Conservation (phyloP, 805 yeast genomes). For the Maudiozyma bulderi region DNA sequence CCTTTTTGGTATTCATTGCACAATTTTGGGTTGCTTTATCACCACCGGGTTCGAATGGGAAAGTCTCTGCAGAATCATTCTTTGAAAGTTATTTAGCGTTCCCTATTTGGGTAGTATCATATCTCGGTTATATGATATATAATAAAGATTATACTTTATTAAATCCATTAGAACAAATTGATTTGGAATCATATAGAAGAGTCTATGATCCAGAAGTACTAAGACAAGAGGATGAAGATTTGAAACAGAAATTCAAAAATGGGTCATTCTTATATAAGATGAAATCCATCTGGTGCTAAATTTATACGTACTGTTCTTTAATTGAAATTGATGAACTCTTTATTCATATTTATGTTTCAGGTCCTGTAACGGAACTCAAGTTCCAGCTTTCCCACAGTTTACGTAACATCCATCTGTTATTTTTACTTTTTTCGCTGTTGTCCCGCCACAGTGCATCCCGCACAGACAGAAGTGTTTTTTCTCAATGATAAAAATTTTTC, state of each 20-base stretch:
- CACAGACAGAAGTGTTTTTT: too few species aligned
- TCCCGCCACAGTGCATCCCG: too few species aligned
- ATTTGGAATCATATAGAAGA: conserved; percentile 36
- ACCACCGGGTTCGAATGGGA: conserved; percentile 38
- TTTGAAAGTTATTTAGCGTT: conserved; percentile 46
- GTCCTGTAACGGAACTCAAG: too few species aligned
- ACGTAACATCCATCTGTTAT: too few species aligned
- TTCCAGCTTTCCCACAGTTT: too few species aligned
- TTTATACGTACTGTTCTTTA: too few species aligned
- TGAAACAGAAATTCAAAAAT: conserved; percentile 16
- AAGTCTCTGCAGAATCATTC: conserved; percentile 33
- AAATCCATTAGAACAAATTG: conserved; percentile 31
- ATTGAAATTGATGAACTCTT: too few species aligned
- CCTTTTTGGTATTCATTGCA: conserved; percentile 41
- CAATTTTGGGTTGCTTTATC: conserved; percentile 58
- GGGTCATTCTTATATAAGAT: conserved; percentile 25
- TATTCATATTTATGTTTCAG: too few species aligned
- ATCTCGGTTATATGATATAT: conserved; percentile 43
- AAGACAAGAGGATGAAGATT: conserved; percentile 35
- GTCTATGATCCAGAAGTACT: conserved; percentile 31
- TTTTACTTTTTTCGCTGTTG: too few species aligned
- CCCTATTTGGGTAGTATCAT: conserved; percentile 35
- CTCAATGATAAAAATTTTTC: too few species aligned
- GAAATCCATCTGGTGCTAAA: conserved; percentile 34
- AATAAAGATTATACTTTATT: conserved; percentile 29